Base-by-base conservation (phyloP, 2,329 filamentous ascomycete species). In the Polychaeton citri region DNA sequence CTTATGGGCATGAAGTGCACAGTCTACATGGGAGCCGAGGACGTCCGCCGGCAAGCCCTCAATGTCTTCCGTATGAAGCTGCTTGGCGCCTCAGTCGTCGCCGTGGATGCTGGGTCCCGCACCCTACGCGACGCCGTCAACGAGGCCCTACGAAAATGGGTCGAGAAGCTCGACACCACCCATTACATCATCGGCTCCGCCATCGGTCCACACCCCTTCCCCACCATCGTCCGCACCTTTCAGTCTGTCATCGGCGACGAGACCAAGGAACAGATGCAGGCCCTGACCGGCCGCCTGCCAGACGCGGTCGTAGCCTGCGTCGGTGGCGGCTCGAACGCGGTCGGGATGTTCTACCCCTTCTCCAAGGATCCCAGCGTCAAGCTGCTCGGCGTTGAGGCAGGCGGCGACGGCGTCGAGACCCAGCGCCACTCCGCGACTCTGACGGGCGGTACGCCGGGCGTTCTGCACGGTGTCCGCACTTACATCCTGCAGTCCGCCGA, bases 41-140 rank as follows among this genome's bases (percentile, higher is more conserved):
- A 98, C 54, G 90, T 96, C 35, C 81, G 90, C 39, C 79, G 90
- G 49, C 90, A 98, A 61, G 88, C 90, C 2, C 71, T 98, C 39
- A 98, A 98, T 61, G 90, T 98, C 26, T 98, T 98, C 75, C 81
- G 90, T 31, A 98, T 98, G 74, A 90, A 92, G 61, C 73, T 98
- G 8, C 79, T 98, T 5, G 90, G 90, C 40, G 90, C 90, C 34
- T 81, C 81, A 49, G 90, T 98, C 30, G 74, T 98, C 28, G 81
- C 90, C 3, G 90, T 98, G 32, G 86, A 95, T 57, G 83, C 87
- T 32, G 90, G 90, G 37, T 85, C 81, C 50, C 76, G 77, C 50
- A 70, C 66, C 3, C 61, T 70, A 4, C 62, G 68, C 37, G 67
- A 71, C 43, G 66, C 88, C 3, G 88, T 96, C 63, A 96, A 96